Percentiles rank a stretch among this genome's conserved stretches.
phyloP scores from a whole-genome alignment of 2,329 filamentous ascomycete genomes.

The Xylariaceae sp. region DNA sequence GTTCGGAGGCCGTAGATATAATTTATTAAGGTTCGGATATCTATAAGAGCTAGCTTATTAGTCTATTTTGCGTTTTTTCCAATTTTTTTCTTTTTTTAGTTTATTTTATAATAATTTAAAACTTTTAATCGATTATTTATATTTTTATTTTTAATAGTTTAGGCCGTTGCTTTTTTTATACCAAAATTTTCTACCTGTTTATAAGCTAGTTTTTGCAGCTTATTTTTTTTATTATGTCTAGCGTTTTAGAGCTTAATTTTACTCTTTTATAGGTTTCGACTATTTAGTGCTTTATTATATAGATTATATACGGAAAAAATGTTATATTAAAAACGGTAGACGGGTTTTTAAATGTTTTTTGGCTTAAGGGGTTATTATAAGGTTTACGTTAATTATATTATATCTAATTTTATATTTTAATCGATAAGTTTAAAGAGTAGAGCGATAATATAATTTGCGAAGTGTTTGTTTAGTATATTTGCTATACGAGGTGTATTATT shows the following conservation, averaged over 20 bases:
- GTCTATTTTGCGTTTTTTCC: neutral
- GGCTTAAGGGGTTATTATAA: no score
- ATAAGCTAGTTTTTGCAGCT: neutral
- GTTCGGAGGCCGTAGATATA: neutral
- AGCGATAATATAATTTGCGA: neutral
- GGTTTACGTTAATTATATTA: no score
- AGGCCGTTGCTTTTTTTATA: no score
- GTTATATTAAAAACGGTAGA: neutral
- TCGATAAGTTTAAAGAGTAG: neutral
- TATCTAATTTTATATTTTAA: neutral
- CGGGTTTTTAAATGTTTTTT: neutral
- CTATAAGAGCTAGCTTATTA: neutral
- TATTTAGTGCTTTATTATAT: no score
- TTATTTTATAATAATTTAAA: neutral
- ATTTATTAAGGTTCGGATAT: neutral
- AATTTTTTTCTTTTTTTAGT: neutral
- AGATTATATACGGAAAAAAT: neutral
- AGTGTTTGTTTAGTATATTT: neutral
- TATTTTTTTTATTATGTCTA: no score
- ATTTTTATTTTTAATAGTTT: no score
- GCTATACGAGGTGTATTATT: neutral
- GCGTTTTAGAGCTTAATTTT: neutral
- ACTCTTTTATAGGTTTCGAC: no score
- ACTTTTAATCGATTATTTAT: neutral
- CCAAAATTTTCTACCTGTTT: neutral